Evolutionary conservation across 768 basidiomycete species (phyloP).

Genomic region (Lentinula boryana): DNA sequence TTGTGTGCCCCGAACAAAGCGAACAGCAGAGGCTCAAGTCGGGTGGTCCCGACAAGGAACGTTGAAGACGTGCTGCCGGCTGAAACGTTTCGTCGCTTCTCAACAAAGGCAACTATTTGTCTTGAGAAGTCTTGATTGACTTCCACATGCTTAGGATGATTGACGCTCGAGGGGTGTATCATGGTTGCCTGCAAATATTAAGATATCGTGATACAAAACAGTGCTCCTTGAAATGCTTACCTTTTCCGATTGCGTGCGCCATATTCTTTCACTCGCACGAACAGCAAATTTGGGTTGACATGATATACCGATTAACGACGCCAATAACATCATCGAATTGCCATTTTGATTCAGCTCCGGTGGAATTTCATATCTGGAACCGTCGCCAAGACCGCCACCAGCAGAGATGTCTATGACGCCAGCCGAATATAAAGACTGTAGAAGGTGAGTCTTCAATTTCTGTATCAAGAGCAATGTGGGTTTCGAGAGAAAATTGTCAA

Average conservation of each 20-base stretch:
- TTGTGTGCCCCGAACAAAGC: slow-evolving; percentile 87
- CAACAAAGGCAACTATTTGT: slow-evolving; percentile 75
- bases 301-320: slow-evolving; percentile 79
- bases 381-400: slow-evolving; percentile 41
- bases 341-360: slow-evolving; percentile 64
- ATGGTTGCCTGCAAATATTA: slow-evolving; percentile 47
- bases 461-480: slow-evolving; percentile 78
- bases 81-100: slow-evolving; percentile 77
- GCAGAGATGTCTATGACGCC: slow-evolving; percentile 82
- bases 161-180: slow-evolving; percentile 86
- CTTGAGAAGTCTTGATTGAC: slow-evolving; percentile 28
- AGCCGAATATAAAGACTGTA: slow-evolving; percentile 69
- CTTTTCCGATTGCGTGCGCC: slow-evolving; percentile 79
- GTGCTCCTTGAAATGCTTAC: slow-evolving; percentile 30
- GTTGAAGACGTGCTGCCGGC: slow-evolving; percentile 42
- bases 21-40: slow-evolving; percentile 84
- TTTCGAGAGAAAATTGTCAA: slow-evolving; percentile 84
- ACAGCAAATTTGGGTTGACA: slow-evolving; percentile 90
- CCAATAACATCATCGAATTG: slow-evolving; percentile 70
- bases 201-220: slow-evolving; percentile 7
- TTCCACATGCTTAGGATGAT: slow-evolving; percentile 49
- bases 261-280: slow-evolving; percentile 57
- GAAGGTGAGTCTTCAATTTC: slow-evolving; percentile 72
- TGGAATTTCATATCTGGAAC: slow-evolving; percentile 42
- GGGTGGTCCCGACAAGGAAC: slow-evolving; percentile 74